These are phyloP conservation scores for Pichia californica DNA, from an alignment of 805 yeast genomes.

Conservation along the genomic window DNA sequence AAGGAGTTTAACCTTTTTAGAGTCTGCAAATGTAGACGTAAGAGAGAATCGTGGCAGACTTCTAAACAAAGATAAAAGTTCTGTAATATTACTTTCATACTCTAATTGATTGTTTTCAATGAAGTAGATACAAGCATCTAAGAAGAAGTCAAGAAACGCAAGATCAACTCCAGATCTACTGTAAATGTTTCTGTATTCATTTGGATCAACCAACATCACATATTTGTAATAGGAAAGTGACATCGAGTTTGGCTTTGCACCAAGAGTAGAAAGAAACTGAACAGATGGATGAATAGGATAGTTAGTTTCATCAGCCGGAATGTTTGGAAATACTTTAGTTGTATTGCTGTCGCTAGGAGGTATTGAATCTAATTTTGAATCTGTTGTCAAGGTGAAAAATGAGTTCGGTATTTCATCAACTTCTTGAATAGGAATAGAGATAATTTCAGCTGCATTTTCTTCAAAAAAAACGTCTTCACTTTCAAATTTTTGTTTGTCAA, in stretches of 20 bases:
- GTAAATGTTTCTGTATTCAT: constrained; percentile 30
- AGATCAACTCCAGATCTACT: constrained; percentile 42
- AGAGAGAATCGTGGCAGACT: constrained; percentile 32
- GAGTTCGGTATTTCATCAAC: constrained; percentile 21
- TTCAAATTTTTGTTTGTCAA: constrained; percentile 26
- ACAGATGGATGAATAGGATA: constrained; percentile 45
- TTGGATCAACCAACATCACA: constrained; percentile 27
- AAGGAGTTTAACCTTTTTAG: constrained; percentile 4
- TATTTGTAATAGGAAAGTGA: constrained; percentile 29
- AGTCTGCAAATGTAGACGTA: constrained; percentile 30
- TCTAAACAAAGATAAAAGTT: constrained; percentile 27
- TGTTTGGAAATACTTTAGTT: no score
- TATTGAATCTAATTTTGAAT: no score
- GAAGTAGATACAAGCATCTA: constrained; percentile 34
- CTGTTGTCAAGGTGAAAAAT: neutral
- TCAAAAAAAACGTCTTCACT: neutral
- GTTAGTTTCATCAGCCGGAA: no score
- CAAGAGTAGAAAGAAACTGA: constrained; percentile 36
- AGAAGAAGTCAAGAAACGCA: constrained; percentile 39
- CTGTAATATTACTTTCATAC: no score
- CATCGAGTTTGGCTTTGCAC: constrained; percentile 18
- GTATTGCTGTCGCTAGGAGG: no score
- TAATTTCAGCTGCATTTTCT: neutral
- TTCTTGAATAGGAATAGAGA: constrained; percentile 6
- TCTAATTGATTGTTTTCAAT: constrained; percentile 15